Percentiles rank a stretch among this genome's conserved stretches.
phyloP scores from a whole-genome alignment of 768 basidiomycete genomes.

The Leucosporidium creatinivorum region DNA sequence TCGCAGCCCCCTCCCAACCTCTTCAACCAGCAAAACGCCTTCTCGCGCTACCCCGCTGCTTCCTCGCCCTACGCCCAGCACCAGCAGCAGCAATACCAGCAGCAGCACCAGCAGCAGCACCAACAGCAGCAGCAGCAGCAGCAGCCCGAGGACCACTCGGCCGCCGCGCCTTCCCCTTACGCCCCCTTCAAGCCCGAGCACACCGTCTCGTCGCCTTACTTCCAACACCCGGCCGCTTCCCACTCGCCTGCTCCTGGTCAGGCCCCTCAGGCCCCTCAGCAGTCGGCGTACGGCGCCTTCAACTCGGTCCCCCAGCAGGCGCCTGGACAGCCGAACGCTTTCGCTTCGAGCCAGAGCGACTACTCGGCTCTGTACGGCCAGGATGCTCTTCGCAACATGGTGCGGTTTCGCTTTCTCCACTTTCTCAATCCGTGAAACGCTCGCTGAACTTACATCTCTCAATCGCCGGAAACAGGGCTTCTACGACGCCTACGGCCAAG shows the following conservation, averaged over 20 bases:
- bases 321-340: slow-evolving; percentile 12
- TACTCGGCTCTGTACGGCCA: slow-evolving; percentile 34
- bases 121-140: slow-evolving; percentile 1
- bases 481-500: slow-evolving; percentile 32
- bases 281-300: slow-evolving; percentile 27
- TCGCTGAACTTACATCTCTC: too few relatives aligned
- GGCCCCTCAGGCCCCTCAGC: slow-evolving; percentile 9
- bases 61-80: slow-evolving; percentile 25
- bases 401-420: slow-evolving; percentile 6
- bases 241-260: slow-evolving; percentile 33
- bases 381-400: slow-evolving; percentile 19
- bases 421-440: too few relatives aligned
- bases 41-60: slow-evolving; percentile 24
- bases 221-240: slow-evolving; percentile 28
- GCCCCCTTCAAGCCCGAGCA: slow-evolving; percentile 18
- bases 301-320: slow-evolving; percentile 21
- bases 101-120: neutral
- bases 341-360: slow-evolving; percentile 28
- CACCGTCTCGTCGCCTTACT: slow-evolving; percentile 28
- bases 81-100: neutral
- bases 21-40: slow-evolving; percentile 19
- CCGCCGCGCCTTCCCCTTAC: slow-evolving; percentile 13
- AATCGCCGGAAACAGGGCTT: slow-evolving; percentile 1
- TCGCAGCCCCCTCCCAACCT: slow-evolving; percentile 19
- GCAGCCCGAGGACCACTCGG: slow-evolving; percentile 6